Evolutionary conservation across 441 rosid species (phyloP).

Genomic region (Hura crepitans): DNA sequence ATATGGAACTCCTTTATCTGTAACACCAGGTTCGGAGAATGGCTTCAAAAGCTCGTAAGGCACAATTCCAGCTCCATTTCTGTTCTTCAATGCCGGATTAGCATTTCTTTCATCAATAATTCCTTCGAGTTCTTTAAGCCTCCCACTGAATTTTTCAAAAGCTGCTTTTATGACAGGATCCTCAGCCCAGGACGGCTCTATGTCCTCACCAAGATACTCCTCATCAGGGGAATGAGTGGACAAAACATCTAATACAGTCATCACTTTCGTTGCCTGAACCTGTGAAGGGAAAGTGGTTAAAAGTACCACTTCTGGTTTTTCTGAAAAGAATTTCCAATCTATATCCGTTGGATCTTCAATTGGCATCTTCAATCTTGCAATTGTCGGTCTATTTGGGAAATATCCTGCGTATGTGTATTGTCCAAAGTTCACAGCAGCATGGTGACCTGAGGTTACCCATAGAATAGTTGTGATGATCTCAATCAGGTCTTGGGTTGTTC

Average conservation of each 20-base stretch:
- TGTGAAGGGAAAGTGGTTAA: conserved; percentile 51
- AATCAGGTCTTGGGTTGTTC: conserved; percentile 40
- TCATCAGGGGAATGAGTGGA: conserved; percentile 69
- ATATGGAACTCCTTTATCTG: conserved; percentile 47
- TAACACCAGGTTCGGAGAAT: conserved; percentile 40
- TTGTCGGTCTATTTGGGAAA: conserved; percentile 70
- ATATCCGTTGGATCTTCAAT: conserved; percentile 39
- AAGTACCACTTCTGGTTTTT: conserved; percentile 38
- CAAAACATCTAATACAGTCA: conserved; percentile 51
- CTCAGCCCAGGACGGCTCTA: conserved; percentile 47
- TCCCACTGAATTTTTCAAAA: conserved; percentile 43
- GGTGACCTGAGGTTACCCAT: conserved; percentile 59
- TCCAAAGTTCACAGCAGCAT: conserved; percentile 58
- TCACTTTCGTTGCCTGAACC: conserved; percentile 51
- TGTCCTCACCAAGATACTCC: conserved; percentile 55
- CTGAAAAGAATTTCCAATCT: conserved; percentile 34
- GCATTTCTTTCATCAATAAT: conserved; percentile 38
- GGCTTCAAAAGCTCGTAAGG: conserved; percentile 55
- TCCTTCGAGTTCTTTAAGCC: conserved; percentile 35
- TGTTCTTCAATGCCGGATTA: conserved; percentile 31
- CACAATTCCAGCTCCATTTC: conserved; percentile 46
- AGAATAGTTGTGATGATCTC: conserved; percentile 43
- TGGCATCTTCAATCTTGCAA: conserved; percentile 50
- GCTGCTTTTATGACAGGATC: conserved; percentile 43
- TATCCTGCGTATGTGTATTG: conserved; percentile 63